These are phyloP conservation scores for Fomitopsis palustris DNA, from an alignment of 1,284 basidiomycete species.

Conservation along the genomic window DNA sequence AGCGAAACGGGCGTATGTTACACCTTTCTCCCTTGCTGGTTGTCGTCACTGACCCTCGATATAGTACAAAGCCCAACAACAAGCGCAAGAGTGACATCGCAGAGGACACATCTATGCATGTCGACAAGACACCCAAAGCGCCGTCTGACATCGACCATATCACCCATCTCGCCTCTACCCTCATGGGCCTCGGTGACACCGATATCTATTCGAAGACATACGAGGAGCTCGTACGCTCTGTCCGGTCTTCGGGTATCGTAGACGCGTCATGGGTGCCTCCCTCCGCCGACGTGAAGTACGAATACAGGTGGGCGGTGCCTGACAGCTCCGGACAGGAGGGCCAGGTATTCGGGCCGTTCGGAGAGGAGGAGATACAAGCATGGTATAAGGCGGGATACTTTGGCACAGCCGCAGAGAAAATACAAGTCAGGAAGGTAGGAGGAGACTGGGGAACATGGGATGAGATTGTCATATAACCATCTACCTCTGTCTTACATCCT, in stretches of 20 bases:
- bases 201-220: conserved; percentile 84
- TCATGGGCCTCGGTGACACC: conserved; percentile 79
- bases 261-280: conserved; percentile 70
- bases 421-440: conserved; percentile 59
- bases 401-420: conserved; percentile 67
- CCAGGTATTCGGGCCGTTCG: conserved; percentile 73
- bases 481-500: background rate
- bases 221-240: conserved; percentile 73
- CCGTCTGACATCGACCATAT: conserved; percentile 66
- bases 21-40: background rate
- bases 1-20: conserved; percentile 32
- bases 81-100: conserved; percentile 31
- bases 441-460: conserved; percentile 75
- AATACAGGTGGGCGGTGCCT: conserved; percentile 73
- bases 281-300: conserved; percentile 71
- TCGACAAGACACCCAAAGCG: conserved; percentile 40
- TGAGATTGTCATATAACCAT: conserved; percentile 46
- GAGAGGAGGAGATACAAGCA: conserved; percentile 67
- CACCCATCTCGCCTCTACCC: conserved; percentile 77
- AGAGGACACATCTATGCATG: conserved; percentile 37
- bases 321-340: conserved; percentile 41
- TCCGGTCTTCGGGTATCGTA: conserved; percentile 69
- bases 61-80: conserved; percentile 26
- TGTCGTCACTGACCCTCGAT: background rate
- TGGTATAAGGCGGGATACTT: conserved; percentile 81